Conservation (phyloP, 2,329 filamentous ascomycete species). For the Talaromyces funiculosus region DNA sequence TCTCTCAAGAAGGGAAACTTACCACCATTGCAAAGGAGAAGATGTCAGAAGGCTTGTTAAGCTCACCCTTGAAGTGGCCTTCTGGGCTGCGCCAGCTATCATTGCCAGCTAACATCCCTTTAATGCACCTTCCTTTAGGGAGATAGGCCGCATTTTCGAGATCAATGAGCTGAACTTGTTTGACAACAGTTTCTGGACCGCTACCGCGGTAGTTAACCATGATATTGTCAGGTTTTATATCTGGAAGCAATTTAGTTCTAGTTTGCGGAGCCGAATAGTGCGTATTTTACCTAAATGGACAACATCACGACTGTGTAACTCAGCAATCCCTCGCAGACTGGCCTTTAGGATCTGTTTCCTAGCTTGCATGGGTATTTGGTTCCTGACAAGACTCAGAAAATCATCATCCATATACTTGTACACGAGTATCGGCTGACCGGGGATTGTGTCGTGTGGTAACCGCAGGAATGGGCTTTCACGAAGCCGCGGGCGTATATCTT, state of each 20-base stretch:
- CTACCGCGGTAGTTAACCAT: neutral
- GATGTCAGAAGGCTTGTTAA: neutral
- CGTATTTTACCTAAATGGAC: neutral
- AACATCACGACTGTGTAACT: neutral
- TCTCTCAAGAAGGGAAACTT: neutral
- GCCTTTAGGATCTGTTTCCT: neutral
- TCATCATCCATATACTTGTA: neutral
- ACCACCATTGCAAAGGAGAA: neutral
- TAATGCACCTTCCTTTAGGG: neutral
- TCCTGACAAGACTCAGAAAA: neutral
- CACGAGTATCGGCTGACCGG: neutral
- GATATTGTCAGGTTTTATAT: constrained; percentile 3
- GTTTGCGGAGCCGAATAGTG: too few species aligned
- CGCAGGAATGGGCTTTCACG: too few species aligned
- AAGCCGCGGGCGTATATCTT: too few species aligned
- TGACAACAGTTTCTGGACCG: neutral
- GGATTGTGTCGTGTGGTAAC: too few species aligned
- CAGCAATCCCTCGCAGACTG: neutral
- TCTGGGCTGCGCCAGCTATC: neutral
- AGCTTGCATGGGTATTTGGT: neutral
- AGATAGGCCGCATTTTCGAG: neutral
- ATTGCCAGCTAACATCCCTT: neutral
- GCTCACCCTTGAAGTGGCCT: neutral
- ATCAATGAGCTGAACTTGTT: neutral
- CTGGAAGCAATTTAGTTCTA: too few species aligned